phyloP scores from a whole-genome alignment of 441 rosid species.

The Cnidoscolus chayamansa region DNA sequence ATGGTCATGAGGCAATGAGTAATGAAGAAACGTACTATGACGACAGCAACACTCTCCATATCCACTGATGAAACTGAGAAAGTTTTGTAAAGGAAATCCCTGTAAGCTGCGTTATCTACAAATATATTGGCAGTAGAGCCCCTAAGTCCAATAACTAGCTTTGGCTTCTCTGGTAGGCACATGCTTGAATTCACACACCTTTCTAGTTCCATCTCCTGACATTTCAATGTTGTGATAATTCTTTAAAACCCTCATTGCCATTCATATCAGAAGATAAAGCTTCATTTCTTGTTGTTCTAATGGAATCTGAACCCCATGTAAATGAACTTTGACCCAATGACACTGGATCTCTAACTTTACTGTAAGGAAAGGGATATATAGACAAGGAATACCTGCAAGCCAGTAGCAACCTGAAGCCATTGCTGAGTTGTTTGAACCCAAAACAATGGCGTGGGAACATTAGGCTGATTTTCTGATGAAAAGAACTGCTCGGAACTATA shows the following conservation, averaged over 20 bases:
- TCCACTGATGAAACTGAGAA: conserved; percentile 46
- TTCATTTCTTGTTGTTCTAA: too few relatives aligned
- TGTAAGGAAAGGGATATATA: background rate
- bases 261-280: background rate
- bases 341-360: too few relatives aligned
- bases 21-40: conserved; percentile 27
- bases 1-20: too few relatives aligned
- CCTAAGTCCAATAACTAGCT: conserved; percentile 43
- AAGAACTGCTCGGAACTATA: conserved; percentile 35
- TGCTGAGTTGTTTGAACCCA: conserved; percentile 32
- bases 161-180: conserved; percentile 42
- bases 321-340: background rate
- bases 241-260: background rate
- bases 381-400: conserved; percentile 20
- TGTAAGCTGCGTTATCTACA: conserved; percentile 47
- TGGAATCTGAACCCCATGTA: too few relatives aligned
- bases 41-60: conserved; percentile 54
- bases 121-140: conserved; percentile 47
- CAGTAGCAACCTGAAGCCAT: conserved; percentile 35
- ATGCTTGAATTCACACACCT: conserved; percentile 48
- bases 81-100: conserved; percentile 35
- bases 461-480: conserved; percentile 30
- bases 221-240: background rate
- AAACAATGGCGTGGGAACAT: conserved; percentile 25
- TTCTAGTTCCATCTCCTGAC: conserved; percentile 38